Base-by-base conservation (phyloP, 1,284 basidiomycete species). In the Apiotrichum brassicae region DNA sequence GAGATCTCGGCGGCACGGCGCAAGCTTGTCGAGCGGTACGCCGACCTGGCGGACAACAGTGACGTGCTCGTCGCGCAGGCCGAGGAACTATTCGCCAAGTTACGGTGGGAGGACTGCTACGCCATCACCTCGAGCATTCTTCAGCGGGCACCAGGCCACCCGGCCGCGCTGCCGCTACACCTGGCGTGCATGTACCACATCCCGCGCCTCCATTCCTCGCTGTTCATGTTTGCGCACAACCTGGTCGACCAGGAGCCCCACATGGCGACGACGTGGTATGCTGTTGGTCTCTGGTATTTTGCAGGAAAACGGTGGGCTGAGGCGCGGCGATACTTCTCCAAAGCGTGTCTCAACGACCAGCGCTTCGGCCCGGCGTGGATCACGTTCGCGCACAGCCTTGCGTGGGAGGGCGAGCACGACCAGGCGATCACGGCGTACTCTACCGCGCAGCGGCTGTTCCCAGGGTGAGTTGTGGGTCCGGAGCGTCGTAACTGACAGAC, bases 371-470 rank as follows among this genome's bases (percentile, higher is more conserved):
- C 95, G 4, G 89, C 91, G 0, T 99, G 95, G 95, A 84, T 97
- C 51, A 88, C 92, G 1, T 98, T 97, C 70, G 95, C 87, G 2
- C 95, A 99, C 75, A 91, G 91, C 0, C 97, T 97, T 74, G 89
- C 94, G 2, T 78, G 90, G 55, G 94, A 99, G 71, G 93, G 94
- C 16, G 95, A 98, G 71, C 93, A 94, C 75, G 95, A 98, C 63
- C 92, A 97, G 65, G 95, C 95, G 2, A 88, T 98, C 39, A 97
- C 91, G 0, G 93, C 95, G 1, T 98, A 98, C 73, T 94, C 92
- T 13, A 98, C 95, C 0, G 92, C 90, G 43, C 87, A 91, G 3
- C 78, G 93, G 26, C 84, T 97, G 75, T 97, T 97, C 66, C 87
- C 85, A 47, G 92, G 92, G 87, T 92, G 65, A 51, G 82, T 70